Conservation (phyloP, 139 green algal species). For the Asterochloris sp. region DNA sequence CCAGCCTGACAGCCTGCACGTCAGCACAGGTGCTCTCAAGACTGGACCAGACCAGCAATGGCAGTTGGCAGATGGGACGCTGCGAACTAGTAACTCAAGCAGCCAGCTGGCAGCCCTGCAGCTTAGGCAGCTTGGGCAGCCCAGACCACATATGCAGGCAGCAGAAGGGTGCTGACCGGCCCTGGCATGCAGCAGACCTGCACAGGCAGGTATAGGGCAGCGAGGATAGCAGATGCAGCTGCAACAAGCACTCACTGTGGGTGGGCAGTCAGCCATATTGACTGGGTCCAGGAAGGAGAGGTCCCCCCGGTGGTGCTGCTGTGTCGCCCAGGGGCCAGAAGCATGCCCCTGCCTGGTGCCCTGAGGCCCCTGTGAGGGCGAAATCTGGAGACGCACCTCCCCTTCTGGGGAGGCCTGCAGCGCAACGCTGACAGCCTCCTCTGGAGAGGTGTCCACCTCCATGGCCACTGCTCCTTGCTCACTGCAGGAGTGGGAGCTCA, state of each 20-base stretch:
- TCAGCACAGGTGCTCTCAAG: not conserved
- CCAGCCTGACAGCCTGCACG: conserved; percentile 36
- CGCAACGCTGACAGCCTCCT: not conserved
- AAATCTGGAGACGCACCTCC: not conserved
- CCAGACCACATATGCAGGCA: too few species aligned
- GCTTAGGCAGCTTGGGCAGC: too few species aligned
- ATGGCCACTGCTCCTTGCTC: too few species aligned
- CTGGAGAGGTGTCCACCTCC: not conserved
- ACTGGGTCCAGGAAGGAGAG: conserved; percentile 31
- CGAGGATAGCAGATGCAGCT: not conserved
- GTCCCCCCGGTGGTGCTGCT: not conserved
- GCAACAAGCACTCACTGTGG: not conserved
- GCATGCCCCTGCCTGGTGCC: too few species aligned
- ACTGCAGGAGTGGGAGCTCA: too few species aligned
- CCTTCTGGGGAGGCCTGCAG: not conserved
- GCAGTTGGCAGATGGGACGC: not conserved
- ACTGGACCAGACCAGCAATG: not conserved
- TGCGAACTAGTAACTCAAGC: too few species aligned
- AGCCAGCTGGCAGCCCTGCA: too few species aligned
- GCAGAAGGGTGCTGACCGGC: too few species aligned
- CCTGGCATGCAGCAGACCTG: too few species aligned
- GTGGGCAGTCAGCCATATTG: conserved; percentile 20
- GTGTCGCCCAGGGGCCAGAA: too few species aligned
- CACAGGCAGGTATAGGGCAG: not conserved
- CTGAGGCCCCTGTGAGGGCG: too few species aligned